Evolutionary conservation across 176 grass and related monocot genomes (phyloP), one percentile per base, ranked within the genome.

Genomic region (Thalia dealbata): DNA sequence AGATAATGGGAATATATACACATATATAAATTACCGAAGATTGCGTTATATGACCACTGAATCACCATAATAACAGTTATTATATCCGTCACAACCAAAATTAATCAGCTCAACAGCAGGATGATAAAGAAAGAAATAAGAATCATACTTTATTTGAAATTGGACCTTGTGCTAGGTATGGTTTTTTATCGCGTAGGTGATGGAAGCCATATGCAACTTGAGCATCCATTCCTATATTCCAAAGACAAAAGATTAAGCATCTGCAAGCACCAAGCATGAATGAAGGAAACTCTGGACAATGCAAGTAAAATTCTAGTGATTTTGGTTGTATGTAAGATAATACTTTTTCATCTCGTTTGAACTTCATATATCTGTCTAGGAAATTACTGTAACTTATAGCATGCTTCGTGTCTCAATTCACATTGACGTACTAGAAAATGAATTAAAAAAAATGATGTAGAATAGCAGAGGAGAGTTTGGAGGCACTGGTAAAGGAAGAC

Each of bases 131-230:
- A 18, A 74, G 32, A 28, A 86, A 88, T 54, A 48, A 25, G 23
- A 73, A 26, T 66, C 74, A 80, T 86, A 97, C 95, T 87, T 99
- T 99, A 78, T 93, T 99, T 74, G 95, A 82, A 82, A 99, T 84
- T 71, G 95, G 95, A 84, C 95, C 83, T 77, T 69, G 86, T 69
- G 95, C 90, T 70, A 99, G 87, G 77, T 85, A 93, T 71, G 90
- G 95, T 61, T 86, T 99, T 25, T 90, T 87, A 58, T 93, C 85
- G 23, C 90, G 95, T 78, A 99, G 73, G 45, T 93, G 85, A 52
- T 99, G 95, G 87, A 99, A 99, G 61, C 90, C 95, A 67, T 93
- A 92, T 48, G 95, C 90, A 74, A 99, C 87, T 86, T 91, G 89
- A 84, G 95, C 95, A 88, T 99, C 95, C 95, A 99, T 99, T 76